A percentile compares a stretch with the other conserved stretches of the same genome.
Evolutionary conservation across 1,284 basidiomycete species (phyloP).

Genomic region (Cystobasidium pallidum): DNA sequence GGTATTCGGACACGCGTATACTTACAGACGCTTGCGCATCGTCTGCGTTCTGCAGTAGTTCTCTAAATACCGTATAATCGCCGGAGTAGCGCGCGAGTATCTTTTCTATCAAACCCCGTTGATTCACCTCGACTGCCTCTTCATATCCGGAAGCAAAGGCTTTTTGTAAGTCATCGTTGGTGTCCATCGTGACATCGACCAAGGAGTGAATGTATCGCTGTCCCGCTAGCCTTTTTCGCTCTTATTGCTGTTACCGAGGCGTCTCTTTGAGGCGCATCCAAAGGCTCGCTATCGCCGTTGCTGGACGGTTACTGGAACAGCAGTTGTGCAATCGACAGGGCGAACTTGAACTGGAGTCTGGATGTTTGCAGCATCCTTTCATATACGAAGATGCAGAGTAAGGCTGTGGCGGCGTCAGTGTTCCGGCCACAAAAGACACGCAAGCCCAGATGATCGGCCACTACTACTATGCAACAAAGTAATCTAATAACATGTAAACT

Average conservation of each 20-base stretch:
- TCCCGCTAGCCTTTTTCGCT: background rate
- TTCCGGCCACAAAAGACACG: too few species aligned
- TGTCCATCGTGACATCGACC: background rate
- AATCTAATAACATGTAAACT: too few species aligned
- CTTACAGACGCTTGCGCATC: slow-evolving; percentile 71
- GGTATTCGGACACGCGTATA: background rate
- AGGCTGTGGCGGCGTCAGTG: too few species aligned
- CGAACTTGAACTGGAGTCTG: too few species aligned
- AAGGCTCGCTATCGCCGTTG: background rate
- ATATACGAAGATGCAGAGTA: too few species aligned
- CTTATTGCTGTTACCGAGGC: background rate
- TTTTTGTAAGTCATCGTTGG: slow-evolving; percentile 36
- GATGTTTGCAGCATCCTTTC: too few species aligned
- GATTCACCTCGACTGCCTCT: slow-evolving; percentile 91
- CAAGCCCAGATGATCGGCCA: background rate
- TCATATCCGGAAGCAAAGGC: slow-evolving; percentile 63
- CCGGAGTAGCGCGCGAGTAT: slow-evolving; percentile 85
- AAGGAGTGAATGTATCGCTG: background rate
- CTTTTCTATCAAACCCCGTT: slow-evolving; percentile 86
- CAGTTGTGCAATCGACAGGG: too few species aligned
- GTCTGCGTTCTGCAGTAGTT: slow-evolving; percentile 92
- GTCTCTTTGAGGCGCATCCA: background rate
- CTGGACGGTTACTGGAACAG: background rate
- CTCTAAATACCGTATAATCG: slow-evolving; percentile 69
- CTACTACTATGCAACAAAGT: too few species aligned